Evolutionary conservation across 805 yeast genomes (phyloP).

Genomic region (Cyberlindnera galapagoensis): DNA sequence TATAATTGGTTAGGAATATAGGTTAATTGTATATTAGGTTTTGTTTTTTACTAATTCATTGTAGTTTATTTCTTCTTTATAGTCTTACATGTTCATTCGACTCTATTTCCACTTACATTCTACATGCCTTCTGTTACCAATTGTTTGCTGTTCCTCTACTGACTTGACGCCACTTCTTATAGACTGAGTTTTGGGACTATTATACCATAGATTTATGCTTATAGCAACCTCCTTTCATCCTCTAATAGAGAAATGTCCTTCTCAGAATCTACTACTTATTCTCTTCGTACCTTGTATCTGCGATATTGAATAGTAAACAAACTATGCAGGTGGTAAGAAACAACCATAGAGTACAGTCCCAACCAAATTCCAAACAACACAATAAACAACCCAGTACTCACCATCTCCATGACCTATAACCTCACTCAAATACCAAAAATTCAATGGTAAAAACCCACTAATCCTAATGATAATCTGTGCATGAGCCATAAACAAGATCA

Average conservation of each 20-base stretch:
- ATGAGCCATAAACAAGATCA: constrained; percentile 63
- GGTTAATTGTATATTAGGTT: constrained; percentile 18
- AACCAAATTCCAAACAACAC: constrained; percentile 54
- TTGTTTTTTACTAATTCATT: constrained; percentile 11
- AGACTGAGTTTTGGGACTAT: too few species aligned
- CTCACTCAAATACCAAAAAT: constrained; percentile 63
- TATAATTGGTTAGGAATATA: constrained; percentile 11
- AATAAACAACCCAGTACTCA: constrained; percentile 37
- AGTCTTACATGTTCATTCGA: constrained; percentile 1
- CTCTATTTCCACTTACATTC: too few species aligned
- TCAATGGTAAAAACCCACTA: constrained; percentile 68
- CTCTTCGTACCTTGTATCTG: too few species aligned
- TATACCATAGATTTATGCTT: too few species aligned
- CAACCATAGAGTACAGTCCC: constrained; percentile 73
- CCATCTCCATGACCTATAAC: constrained; percentile 24
- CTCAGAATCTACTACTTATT: too few species aligned
- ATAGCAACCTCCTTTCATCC: too few species aligned
- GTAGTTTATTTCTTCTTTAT: constrained; percentile 4
- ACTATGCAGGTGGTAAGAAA: constrained; percentile 90
- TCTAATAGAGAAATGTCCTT: too few species aligned
- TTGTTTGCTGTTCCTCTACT: too few species aligned
- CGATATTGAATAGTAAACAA: background rate
- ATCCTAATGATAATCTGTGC: constrained; percentile 82
- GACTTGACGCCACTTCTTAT: too few species aligned
- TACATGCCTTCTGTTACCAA: too few species aligned